Percentiles rank a stretch among this genome's conserved stretches.
Conservation (phyloP, 2,329 filamentous ascomycete genomes). For the Fonsecaea pedrosoi region DNA sequence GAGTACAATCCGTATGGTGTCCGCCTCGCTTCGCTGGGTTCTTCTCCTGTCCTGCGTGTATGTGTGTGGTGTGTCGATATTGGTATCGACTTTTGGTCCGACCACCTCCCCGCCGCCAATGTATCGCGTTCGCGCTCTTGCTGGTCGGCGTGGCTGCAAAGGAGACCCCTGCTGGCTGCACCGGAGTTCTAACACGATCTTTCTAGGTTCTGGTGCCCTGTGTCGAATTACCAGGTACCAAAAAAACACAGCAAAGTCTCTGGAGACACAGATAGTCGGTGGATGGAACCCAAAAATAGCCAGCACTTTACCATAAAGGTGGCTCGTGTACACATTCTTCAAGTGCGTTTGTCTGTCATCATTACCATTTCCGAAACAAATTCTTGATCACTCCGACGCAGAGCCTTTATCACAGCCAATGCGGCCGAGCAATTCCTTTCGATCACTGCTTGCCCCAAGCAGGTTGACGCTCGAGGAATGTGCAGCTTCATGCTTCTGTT, state of each 20-base stretch:
- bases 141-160: background rate
- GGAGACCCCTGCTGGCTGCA: too few species aligned
- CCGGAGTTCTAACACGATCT: background rate
- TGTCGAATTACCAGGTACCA: background rate
- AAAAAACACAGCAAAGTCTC: background rate
- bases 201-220: background rate
- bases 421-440: slow-evolving; percentile 44
- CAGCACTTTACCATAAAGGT: background rate
- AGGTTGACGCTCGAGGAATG: slow-evolving; percentile 39
- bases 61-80: too few species aligned
- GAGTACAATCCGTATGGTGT: too few species aligned
- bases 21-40: background rate
- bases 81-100: too few species aligned
- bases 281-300: background rate
- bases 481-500: slow-evolving; percentile 34
- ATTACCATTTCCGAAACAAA: background rate
- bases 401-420: slow-evolving; percentile 45
- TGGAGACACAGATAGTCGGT: background rate
- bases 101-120: background rate
- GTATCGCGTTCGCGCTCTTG: background rate
- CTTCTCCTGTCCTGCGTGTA: background rate
- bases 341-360: background rate
- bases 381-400: slow-evolving; percentile 23
- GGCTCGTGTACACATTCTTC: background rate
- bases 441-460: slow-evolving; percentile 36